Evolutionary conservation across 2,329 filamentous ascomycete genomes (phyloP).

Genomic region (Venturia effusa): DNA sequence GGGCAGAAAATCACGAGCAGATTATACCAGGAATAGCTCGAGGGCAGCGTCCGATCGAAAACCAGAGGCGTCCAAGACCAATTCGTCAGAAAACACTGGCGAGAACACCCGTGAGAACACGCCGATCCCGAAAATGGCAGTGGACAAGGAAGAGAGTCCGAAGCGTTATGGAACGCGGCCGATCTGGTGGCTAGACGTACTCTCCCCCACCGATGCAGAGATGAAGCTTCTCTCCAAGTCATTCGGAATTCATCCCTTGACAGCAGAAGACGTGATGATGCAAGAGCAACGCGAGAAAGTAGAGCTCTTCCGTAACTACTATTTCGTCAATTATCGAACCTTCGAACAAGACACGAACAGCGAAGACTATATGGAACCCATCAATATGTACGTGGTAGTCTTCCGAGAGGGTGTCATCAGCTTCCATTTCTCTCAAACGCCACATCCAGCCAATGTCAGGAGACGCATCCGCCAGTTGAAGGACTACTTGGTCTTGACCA

Average conservation of each 20-base stretch:
- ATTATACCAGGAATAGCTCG: background rate
- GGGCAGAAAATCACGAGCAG: background rate
- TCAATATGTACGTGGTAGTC: conserved; percentile 96
- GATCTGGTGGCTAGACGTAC: conserved; percentile 92
- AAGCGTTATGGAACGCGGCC: conserved; percentile 62
- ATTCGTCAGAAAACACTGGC: conserved; percentile 6
- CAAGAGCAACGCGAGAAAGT: conserved; percentile 97
- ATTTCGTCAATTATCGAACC: conserved; percentile 96
- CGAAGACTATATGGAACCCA: conserved; percentile 83
- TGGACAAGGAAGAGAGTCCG: background rate
- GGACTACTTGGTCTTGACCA: conserved; percentile 84
- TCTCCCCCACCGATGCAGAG: conserved; percentile 83
- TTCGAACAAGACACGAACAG: conserved; percentile 91
- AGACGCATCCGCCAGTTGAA: conserved; percentile 85
- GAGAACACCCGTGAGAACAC: conserved; percentile 10
- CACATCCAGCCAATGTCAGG: conserved; percentile 91
- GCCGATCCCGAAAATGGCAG: conserved; percentile 20
- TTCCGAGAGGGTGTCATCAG: conserved; percentile 92
- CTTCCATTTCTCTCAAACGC: conserved; percentile 95
- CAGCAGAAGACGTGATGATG: conserved; percentile 92
- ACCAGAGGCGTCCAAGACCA: background rate
- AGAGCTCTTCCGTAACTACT: conserved; percentile 93
- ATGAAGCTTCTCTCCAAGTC: conserved; percentile 90
- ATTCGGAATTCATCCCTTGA: conserved; percentile 92
- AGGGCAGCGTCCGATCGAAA: background rate